Evolutionary conservation across 306 rosid species (phyloP).

Genomic region (Luffa aegyptiaca): DNA sequence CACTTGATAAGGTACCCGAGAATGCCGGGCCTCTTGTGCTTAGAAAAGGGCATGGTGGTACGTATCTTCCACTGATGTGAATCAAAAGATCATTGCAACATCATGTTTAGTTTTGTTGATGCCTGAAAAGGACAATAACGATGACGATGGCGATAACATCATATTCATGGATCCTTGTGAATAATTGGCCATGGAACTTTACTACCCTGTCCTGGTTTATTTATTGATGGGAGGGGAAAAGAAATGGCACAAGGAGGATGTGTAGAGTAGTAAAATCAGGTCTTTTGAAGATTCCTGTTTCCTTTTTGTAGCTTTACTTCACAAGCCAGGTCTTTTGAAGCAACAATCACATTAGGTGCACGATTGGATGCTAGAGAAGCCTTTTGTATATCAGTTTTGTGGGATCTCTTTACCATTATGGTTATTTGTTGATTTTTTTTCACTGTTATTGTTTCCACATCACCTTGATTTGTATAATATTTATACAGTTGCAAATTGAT

Average conservation of each 20-base stretch:
- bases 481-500: background rate
- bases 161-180: background rate
- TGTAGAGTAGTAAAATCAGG: background rate
- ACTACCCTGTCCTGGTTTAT: background rate
- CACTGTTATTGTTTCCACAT: background rate
- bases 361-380: background rate
- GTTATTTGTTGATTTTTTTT: background rate
- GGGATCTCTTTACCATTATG: background rate
- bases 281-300: background rate
- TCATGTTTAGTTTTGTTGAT: background rate
- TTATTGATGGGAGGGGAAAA: background rate
- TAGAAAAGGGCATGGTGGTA: constrained; percentile 94
- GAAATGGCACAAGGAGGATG: constrained; percentile 1
- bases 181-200: background rate
- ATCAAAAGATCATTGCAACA: background rate
- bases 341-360: background rate
- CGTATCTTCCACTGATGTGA: constrained; percentile 92
- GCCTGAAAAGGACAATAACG: background rate
- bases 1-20: constrained; percentile 76
- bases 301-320: background rate
- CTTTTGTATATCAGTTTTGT: constrained; percentile 1
- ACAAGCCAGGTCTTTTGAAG: background rate
- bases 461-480: background rate
- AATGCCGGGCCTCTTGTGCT: constrained; percentile 77
- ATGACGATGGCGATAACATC: background rate